phyloP scores from a whole-genome alignment of 306 rosid species.

The Lupinus albus region DNA sequence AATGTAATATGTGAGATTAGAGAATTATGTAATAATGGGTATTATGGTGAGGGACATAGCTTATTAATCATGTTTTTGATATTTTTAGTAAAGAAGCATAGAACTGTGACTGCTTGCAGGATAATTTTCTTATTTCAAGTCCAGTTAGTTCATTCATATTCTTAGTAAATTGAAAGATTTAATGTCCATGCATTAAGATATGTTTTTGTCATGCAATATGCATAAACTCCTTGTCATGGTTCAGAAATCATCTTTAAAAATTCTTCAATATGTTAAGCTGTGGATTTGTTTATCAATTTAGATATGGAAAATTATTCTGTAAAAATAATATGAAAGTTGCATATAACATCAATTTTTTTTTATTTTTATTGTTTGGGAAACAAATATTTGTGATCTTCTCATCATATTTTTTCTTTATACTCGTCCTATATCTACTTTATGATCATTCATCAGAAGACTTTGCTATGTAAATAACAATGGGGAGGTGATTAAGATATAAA shows the following conservation, averaged over 20 bases:
- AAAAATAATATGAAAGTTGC: too few species aligned
- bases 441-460: too few species aligned
- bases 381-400: too few species aligned
- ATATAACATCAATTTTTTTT: too few species aligned
- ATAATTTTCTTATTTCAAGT: conserved; percentile 42
- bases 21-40: too few species aligned
- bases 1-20: too few species aligned
- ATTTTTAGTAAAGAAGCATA: conserved; percentile 92
- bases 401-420: too few species aligned
- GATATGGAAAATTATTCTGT: neutral
- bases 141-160: neutral
- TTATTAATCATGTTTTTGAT: conserved; percentile 89
- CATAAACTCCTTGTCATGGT: neutral
- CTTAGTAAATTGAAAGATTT: neutral
- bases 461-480: too few species aligned
- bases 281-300: neutral
- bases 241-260: neutral
- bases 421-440: too few species aligned
- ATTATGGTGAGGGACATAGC: conserved; percentile 88
- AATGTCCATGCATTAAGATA: neutral
- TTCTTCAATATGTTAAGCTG: neutral
- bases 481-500: too few species aligned
- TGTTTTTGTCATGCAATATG: conserved; percentile 1
- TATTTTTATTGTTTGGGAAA: neutral
- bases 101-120: conserved; percentile 90